Evolutionary conservation across 495 filamentous ascomycete genomes (phyloP), one percentile per base, ranked within the genome.

Genomic region (Penicillium bialowiezense): DNA sequence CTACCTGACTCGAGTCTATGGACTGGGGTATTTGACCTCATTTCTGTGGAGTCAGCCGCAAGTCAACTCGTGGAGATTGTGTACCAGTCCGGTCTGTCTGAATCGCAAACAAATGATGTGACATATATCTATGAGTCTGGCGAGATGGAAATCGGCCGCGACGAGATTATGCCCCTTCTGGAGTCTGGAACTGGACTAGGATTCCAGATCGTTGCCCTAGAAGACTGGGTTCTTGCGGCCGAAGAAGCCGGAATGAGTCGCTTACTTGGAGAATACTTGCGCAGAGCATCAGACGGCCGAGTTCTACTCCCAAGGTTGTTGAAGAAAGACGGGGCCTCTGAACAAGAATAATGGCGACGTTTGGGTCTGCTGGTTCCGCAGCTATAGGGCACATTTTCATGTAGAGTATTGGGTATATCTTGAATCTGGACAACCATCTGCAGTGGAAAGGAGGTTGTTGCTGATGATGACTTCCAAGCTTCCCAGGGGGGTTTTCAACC

Each of bases 21-120:
- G 60, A 50, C 48, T 3, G 60, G 57, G 3, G 51, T 51, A 1
- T 54, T 63, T 18, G 60, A 63, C 33, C 49, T 63, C n/a, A 54
- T 63, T n/a, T 50, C 60, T 4, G 60, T 63, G 8, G 26, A 60
- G 37, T 58, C 54, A 3, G 60, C 48, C 0, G 57, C 57, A 14
- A 41, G 48, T 2, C 51, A 58, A 15, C 52, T 63, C 13, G 33
- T 58, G 0, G 21, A 55, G 6, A 48, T 48, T 1, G 54, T 55
- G 5, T 42, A 47, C 23, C 9, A 19, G 14, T 57, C 56, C 7
- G 39, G 38, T 34, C 0, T 7, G 9, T 1, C 34, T 10, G 20
- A 3, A 5, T 19, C 8, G 21, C 4, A 18, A 15, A 12, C 13
- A 1, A 17, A 31, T 0, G 17, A 13, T 18, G 43, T 51, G 5